Evolutionary conservation across 352 stramenopile species (phyloP).

Genomic region (Phytophthora citricola): DNA sequence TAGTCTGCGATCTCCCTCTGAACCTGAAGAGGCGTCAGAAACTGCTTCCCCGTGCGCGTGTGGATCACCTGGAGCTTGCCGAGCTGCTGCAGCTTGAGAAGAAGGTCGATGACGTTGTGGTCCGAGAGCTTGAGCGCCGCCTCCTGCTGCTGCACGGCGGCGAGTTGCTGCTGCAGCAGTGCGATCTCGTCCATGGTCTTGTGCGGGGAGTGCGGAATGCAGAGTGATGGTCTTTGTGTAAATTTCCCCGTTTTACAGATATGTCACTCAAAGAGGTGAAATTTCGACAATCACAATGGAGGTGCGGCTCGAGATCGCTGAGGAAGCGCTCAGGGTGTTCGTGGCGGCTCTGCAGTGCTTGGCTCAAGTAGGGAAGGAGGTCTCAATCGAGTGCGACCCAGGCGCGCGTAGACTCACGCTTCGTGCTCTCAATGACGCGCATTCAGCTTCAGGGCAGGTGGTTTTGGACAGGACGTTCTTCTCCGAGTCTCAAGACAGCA

Average conservation of each 20-base stretch:
- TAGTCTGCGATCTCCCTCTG: conserved; percentile 80
- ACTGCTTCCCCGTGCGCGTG: conserved; percentile 83
- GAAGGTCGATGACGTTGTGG: conserved; percentile 84
- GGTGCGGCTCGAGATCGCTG: conserved; percentile 71
- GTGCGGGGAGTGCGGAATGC: neutral
- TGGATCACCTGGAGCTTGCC: conserved; percentile 82
- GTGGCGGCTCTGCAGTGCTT: conserved; percentile 83
- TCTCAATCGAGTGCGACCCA: conserved; percentile 76
- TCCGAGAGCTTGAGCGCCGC: conserved; percentile 81
- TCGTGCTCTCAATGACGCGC: conserved; percentile 84
- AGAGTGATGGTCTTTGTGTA: conserved; percentile 15
- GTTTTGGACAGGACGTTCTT: conserved; percentile 79
- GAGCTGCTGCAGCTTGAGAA: conserved; percentile 78
- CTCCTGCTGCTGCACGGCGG: conserved; percentile 81
- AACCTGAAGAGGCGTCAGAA: conserved; percentile 77
- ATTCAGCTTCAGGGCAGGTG: conserved; percentile 78
- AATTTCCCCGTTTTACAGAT: too few species aligned
- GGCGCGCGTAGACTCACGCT: conserved; percentile 53
- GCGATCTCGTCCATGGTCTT: conserved; percentile 85
- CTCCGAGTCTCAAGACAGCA: conserved; percentile 23
- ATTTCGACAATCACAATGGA: conserved; percentile 53
- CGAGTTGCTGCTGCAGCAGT: conserved; percentile 80
- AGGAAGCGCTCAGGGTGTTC: conserved; percentile 81
- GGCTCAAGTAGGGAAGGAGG: conserved; percentile 80
- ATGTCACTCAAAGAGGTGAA: conserved; percentile 14